Evolutionary conservation across 331 rosid species (phyloP).

Genomic region (Ulmus americana): DNA sequence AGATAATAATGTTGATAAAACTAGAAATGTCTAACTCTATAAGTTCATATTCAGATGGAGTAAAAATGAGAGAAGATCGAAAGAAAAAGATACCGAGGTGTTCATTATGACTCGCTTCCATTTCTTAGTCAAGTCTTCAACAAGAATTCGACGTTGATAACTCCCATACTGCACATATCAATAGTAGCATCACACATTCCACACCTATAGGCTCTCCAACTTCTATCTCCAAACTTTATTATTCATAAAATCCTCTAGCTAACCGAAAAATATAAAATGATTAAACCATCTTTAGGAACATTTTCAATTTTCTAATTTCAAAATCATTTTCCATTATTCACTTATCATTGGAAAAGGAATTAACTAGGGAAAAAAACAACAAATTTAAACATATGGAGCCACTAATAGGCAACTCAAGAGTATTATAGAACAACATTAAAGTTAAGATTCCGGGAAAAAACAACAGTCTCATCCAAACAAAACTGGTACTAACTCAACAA

Average conservation of each 20-base stretch:
- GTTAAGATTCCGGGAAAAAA: not conserved
- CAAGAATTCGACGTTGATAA: constrained; percentile 58
- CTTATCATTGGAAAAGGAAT: not conserved
- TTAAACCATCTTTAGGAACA: not conserved
- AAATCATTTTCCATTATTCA: not conserved
- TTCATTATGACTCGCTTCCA: constrained; percentile 68
- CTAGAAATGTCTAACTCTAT: constrained; percentile 17
- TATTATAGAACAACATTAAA: not conserved
- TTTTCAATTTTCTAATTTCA: not conserved
- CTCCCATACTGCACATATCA: constrained; percentile 65
- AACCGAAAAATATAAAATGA: not conserved
- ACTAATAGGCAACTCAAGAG: not conserved
- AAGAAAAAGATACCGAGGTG: constrained; percentile 39
- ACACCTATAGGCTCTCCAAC: constrained; percentile 1
- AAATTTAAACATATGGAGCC: not conserved
- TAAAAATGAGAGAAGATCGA: constrained; percentile 6
- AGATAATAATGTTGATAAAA: not conserved
- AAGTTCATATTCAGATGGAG: not conserved
- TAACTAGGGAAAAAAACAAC: not conserved
- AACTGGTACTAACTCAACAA: not conserved
- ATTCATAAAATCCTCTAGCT: not conserved
- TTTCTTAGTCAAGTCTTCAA: constrained; percentile 79
- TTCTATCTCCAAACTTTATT: constrained; percentile 1
- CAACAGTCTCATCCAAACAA: not conserved
- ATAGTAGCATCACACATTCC: constrained; percentile 22